phyloP scores from a whole-genome alignment of 768 basidiomycete species.

The Lentinula detonsa region DNA sequence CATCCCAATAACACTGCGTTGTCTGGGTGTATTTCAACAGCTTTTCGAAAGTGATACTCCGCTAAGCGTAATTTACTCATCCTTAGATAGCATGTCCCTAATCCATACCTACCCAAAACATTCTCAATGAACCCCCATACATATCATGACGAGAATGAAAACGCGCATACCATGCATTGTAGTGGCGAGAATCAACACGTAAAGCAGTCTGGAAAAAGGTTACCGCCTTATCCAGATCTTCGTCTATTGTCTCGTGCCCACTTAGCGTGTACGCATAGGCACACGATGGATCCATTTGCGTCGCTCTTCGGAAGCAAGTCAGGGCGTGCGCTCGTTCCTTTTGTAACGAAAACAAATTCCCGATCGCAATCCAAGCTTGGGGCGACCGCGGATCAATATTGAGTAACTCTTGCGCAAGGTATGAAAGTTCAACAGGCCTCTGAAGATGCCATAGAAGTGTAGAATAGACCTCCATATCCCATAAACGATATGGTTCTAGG shows the following conservation, averaged over 20 bases:
- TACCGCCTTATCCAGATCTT: slow-evolving; percentile 89
- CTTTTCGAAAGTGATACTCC: slow-evolving; percentile 94
- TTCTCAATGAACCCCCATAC: slow-evolving; percentile 20
- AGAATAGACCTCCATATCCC: slow-evolving; percentile 95
- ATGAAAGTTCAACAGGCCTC: slow-evolving; percentile 78
- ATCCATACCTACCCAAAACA: slow-evolving; percentile 78
- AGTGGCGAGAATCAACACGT: slow-evolving; percentile 87
- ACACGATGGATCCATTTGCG: slow-evolving; percentile 81
- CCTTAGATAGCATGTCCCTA: slow-evolving; percentile 93
- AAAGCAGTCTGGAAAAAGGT: slow-evolving; percentile 90
- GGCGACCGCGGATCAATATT: slow-evolving; percentile 77
- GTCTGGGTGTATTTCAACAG: slow-evolving; percentile 86
- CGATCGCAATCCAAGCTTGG: slow-evolving; percentile 94
- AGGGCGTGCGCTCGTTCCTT: slow-evolving; percentile 92
- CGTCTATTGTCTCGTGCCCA: slow-evolving; percentile 95
- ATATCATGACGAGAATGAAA: slow-evolving; percentile 11
- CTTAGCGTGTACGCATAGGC: slow-evolving; percentile 96
- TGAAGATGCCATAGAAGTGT: slow-evolving; percentile 95
- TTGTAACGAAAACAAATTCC: slow-evolving; percentile 92
- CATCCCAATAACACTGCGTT: slow-evolving; percentile 96
- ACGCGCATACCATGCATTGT: slow-evolving; percentile 88
- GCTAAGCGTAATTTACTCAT: slow-evolving; percentile 91
- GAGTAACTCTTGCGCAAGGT: slow-evolving; percentile 88
- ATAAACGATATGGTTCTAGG: slow-evolving; percentile 85
- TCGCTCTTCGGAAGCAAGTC: slow-evolving; percentile 90